A percentile compares a stretch with the other conserved stretches of the same genome.
These are phyloP conservation scores for Solanum bulbocastanum DNA, from an alignment of 257 asterid species.

Conservation along the genomic window DNA sequence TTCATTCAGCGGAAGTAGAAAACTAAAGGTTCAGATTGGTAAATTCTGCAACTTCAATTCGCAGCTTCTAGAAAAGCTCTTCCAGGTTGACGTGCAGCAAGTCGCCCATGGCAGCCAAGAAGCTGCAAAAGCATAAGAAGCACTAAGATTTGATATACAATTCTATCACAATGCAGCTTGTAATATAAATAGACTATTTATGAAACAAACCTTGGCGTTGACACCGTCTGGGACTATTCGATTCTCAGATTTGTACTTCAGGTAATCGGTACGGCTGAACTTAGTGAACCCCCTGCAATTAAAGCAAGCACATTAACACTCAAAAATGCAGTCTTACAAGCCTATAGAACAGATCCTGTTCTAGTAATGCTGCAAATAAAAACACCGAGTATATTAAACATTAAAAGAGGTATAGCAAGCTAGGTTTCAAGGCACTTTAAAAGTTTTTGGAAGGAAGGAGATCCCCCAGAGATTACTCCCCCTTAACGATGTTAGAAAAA, in stretches of 20 bases:
- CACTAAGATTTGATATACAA: too few relatives aligned
- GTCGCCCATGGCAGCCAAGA: slow-evolving; percentile 35
- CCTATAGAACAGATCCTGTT: neutral
- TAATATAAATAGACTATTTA: neutral
- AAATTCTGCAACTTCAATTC: neutral
- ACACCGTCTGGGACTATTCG: slow-evolving; percentile 9
- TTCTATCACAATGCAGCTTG: neutral
- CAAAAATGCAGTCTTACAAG: neutral
- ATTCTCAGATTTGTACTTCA: slow-evolving; percentile 6
- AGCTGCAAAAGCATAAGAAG: slow-evolving; percentile 10
- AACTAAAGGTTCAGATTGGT: neutral
- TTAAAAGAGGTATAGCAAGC: neutral
- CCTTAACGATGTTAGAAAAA: neutral
- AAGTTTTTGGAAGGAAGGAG: neutral
- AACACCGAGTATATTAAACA: neutral
- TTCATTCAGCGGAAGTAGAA: neutral
- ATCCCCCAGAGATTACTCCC: neutral
- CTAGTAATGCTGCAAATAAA: neutral
- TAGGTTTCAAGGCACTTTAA: neutral
- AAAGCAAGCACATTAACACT: neutral
- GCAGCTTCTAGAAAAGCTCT: slow-evolving; percentile 19
- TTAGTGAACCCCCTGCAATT: slow-evolving; percentile 15
- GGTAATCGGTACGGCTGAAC: slow-evolving; percentile 3
- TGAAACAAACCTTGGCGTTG: slow-evolving; percentile 10
- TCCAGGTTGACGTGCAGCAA: slow-evolving; percentile 34